These are phyloP conservation scores for Suillus paluster DNA, from an alignment of 768 basidiomycete genomes.

Conservation along the genomic window DNA sequence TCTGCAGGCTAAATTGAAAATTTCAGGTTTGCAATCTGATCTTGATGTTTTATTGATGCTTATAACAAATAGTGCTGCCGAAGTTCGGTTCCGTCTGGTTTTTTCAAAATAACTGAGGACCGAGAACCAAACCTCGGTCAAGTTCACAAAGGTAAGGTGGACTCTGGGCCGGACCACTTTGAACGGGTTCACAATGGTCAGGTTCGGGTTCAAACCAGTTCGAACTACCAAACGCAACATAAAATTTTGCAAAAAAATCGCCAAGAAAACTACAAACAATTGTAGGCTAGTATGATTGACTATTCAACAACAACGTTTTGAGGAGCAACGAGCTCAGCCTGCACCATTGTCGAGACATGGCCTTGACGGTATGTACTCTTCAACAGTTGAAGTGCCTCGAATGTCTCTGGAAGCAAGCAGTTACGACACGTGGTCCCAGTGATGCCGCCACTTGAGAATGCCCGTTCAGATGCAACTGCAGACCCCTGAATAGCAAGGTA, in stretches of 20 bases:
- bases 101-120: background rate
- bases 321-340: background rate
- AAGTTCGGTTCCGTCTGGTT: conserved; percentile 11
- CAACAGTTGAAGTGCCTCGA: conserved; percentile 7
- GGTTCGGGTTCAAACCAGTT: conserved; percentile 8
- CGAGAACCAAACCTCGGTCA: background rate
- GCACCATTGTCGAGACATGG: conserved; percentile 1
- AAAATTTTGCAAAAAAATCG: background rate
- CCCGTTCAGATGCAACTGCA: conserved; percentile 27
- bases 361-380: conserved; percentile 2
- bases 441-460: conserved; percentile 23
- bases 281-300: conserved; percentile 4
- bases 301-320: background rate
- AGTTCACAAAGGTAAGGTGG: conserved; percentile 2
- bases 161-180: background rate
- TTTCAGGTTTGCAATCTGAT: conserved; percentile 21
- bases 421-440: conserved; percentile 1
- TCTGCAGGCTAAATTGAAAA: too few relatives aligned
- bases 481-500: conserved; percentile 32
- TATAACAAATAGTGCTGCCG: conserved; percentile 9
- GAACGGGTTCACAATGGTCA: conserved; percentile 4
- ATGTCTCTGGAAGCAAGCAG: conserved; percentile 3
- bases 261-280: background rate
- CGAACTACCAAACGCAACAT: background rate
- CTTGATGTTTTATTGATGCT: conserved; percentile 8